These are phyloP conservation scores for Colletotrichum phormii DNA, from an alignment of 2,329 filamentous ascomycete genomes.

Conservation along the genomic window DNA sequence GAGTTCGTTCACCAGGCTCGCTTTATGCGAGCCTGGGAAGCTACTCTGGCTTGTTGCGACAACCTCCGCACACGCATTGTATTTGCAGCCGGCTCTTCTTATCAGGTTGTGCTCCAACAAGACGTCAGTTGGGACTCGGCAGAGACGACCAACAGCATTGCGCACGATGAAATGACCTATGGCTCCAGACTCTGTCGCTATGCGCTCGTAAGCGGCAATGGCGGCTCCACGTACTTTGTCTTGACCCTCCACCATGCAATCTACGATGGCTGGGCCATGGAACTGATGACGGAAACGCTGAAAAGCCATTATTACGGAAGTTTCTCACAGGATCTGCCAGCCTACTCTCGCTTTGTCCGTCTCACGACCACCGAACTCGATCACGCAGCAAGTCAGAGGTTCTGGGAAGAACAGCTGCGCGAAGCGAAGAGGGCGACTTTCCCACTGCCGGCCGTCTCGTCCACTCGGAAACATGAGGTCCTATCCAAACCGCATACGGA, in stretches of 20 bases:
- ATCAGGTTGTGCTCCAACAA: neutral
- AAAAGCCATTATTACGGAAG: slow-evolving; percentile 22
- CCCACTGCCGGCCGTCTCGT: slow-evolving; percentile 4
- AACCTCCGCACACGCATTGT: slow-evolving; percentile 29
- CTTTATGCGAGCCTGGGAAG: slow-evolving; percentile 46
- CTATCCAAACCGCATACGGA: neutral
- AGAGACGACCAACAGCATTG: neutral
- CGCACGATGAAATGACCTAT: neutral
- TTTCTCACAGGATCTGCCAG: neutral
- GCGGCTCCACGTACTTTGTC: neutral
- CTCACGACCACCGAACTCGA: slow-evolving; percentile 10
- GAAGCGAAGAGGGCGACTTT: slow-evolving; percentile 28
- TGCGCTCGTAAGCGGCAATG: slow-evolving; percentile 1
- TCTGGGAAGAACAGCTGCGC: slow-evolving; percentile 35
- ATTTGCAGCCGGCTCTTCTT: neutral
- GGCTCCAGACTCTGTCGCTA: neutral
- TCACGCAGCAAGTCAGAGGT: slow-evolving; percentile 11
- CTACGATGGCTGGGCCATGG: slow-evolving; percentile 14
- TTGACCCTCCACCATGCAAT: slow-evolving; percentile 22
- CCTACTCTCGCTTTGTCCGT: slow-evolving; percentile 34
- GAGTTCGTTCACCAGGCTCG: neutral
- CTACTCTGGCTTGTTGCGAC: slow-evolving; percentile 4
- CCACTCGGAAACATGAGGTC: neutral
- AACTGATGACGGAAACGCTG: neutral
- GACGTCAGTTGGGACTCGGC: neutral